Evolutionary conservation across 2,329 filamentous ascomycete genomes (phyloP).

Genomic region (Aschersonia sp.): DNA sequence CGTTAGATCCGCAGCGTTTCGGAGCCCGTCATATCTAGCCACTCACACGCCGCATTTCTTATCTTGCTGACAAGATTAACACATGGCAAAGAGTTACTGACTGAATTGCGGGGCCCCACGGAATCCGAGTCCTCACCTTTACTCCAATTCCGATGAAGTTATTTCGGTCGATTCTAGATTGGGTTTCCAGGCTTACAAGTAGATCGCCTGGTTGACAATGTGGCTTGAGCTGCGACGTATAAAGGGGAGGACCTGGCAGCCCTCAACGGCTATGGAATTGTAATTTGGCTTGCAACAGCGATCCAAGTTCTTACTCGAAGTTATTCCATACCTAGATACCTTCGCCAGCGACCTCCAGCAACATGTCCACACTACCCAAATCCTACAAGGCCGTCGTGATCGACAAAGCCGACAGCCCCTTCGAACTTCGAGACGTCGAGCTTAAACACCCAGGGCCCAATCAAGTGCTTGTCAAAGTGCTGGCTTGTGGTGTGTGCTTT

Average conservation of each 20-base stretch:
- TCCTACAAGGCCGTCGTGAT: conserved; percentile 54
- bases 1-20: neutral
- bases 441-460: conserved; percentile 39
- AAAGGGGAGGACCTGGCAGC: neutral
- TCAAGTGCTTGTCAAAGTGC: conserved; percentile 55
- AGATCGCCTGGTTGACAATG: neutral
- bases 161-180: neutral
- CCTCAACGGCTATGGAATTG: neutral
- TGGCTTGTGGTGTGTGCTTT: conserved; percentile 60
- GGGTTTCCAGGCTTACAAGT: neutral
- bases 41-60: neutral
- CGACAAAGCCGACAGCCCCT: conserved; percentile 32
- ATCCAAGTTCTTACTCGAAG: neutral
- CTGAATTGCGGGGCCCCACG: neutral
- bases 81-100: neutral
- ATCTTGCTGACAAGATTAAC: neutral
- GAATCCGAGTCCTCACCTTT: neutral
- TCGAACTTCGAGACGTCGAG: conserved; percentile 42
- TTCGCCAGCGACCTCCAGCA: neutral
- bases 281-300: neutral
- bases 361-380: conserved; percentile 36
- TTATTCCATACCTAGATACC: neutral
- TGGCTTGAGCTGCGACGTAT: neutral
- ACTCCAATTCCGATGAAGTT: neutral
- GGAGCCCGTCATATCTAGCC: neutral